These are phyloP conservation scores for Oryza coarctata DNA, from an alignment of 176 grass and related monocot genomes.

Conservation along the genomic window DNA sequence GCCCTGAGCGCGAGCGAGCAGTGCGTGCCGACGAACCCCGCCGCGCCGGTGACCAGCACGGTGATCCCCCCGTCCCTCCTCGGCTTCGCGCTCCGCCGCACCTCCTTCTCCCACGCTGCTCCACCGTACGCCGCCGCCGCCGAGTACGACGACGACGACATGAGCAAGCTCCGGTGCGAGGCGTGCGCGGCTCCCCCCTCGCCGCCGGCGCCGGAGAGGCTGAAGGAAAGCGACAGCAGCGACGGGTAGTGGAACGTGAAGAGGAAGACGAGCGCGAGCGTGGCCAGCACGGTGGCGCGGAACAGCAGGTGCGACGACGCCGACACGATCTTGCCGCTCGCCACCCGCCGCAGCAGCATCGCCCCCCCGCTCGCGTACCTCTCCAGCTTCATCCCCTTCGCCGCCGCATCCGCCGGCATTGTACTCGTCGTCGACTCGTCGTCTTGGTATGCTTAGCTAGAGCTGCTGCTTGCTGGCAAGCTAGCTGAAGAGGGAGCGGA, in stretches of 20 bases:
- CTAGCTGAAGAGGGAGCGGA: constrained; percentile 44
- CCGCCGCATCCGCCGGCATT: constrained; percentile 52
- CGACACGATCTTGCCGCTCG: constrained; percentile 59
- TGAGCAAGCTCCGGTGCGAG: constrained; percentile 72
- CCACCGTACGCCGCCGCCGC: constrained; percentile 39
- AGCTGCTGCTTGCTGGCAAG: not conserved
- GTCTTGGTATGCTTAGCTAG: not conserved
- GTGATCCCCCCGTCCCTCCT: constrained; percentile 46
- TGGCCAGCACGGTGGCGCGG: constrained; percentile 66
- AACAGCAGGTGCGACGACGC: constrained; percentile 67
- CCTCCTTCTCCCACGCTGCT: constrained; percentile 55
- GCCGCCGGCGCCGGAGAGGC: constrained; percentile 26
- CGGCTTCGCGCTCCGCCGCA: constrained; percentile 50
- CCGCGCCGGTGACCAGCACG: constrained; percentile 79
- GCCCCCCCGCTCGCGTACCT: constrained; percentile 56
- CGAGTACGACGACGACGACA: constrained; percentile 22
- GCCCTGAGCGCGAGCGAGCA: constrained; percentile 74
- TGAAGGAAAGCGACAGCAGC: constrained; percentile 69
- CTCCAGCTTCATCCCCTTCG: constrained; percentile 64
- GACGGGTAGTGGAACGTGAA: constrained; percentile 84
- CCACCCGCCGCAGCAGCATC: constrained; percentile 52
- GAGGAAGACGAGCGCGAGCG: constrained; percentile 64
- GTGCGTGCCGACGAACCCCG: constrained; percentile 80
- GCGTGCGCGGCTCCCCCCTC: not conserved
- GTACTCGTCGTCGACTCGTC: not conserved